phyloP scores from a whole-genome alignment of 306 rosid genomes.

The Macrotyloma uniflorum region DNA sequence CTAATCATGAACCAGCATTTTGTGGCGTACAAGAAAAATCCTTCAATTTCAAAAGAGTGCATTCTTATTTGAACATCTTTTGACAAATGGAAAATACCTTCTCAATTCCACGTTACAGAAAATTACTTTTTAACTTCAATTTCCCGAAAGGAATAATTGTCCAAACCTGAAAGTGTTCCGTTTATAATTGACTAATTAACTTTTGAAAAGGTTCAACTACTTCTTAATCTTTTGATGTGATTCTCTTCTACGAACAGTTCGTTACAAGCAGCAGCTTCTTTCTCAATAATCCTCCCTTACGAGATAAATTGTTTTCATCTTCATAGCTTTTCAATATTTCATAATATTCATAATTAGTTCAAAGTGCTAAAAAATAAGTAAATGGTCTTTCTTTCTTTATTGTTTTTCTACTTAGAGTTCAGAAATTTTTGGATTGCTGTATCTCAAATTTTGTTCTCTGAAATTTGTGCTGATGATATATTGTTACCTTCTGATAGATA shows the following conservation, averaged over 20 bases:
- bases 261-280: background rate
- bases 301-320: background rate
- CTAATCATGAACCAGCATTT: background rate
- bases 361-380: background rate
- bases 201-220: background rate
- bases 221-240: background rate
- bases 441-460: background rate
- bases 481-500: slow-evolving; percentile 50
- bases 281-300: too few relatives aligned
- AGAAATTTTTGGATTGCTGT: background rate
- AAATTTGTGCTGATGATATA: background rate
- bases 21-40: slow-evolving; percentile 27
- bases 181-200: background rate
- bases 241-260: background rate
- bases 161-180: background rate
- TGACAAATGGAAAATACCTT: background rate
- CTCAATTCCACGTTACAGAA: background rate
- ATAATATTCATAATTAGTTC: background rate
- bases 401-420: background rate
- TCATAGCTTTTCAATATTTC: background rate
- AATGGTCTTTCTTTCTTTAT: background rate
- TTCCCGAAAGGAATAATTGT: background rate
- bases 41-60: background rate
- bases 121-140: background rate
- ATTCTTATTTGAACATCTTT: background rate